Conservation (phyloP, 2,329 filamentous ascomycete genomes). For the Chrysosphaeria jannelii region DNA sequence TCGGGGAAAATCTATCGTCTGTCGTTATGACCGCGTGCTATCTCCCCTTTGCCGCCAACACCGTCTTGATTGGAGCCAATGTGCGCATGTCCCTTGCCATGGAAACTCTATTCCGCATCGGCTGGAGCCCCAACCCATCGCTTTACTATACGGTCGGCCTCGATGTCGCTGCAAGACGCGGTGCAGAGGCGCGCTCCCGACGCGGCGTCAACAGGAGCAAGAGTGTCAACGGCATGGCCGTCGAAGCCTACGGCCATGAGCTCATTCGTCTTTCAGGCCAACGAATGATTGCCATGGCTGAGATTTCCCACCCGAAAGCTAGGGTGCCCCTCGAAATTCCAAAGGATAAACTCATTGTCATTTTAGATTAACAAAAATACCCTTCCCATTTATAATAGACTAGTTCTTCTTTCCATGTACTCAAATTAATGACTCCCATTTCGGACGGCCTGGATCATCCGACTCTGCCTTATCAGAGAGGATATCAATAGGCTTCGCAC, state of each 20-base stretch:
- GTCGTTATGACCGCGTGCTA: slow-evolving; percentile 25
- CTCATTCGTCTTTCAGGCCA: slow-evolving; percentile 14
- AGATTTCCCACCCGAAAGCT: background rate
- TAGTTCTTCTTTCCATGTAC: slow-evolving; percentile 1
- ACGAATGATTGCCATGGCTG: slow-evolving; percentile 11
- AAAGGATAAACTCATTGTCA: too few species aligned
- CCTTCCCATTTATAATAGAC: too few species aligned
- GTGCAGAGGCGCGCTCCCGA: slow-evolving; percentile 15
- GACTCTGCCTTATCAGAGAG: too few species aligned
- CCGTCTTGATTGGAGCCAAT: slow-evolving; percentile 30
- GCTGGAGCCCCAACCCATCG: slow-evolving; percentile 8
- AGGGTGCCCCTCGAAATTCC: slow-evolving; percentile 2
- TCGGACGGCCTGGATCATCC: slow-evolving; percentile 3
- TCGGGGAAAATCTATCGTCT: slow-evolving; percentile 12
- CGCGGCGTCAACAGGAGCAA: slow-evolving; percentile 15
- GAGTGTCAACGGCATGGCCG: background rate
- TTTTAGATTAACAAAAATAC: too few species aligned
- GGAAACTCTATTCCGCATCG: slow-evolving; percentile 29
- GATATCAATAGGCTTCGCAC: slow-evolving; percentile 8
- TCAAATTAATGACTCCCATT: background rate
- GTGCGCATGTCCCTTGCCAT: slow-evolving; percentile 39
- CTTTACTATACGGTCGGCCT: slow-evolving; percentile 5
- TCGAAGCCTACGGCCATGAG: slow-evolving; percentile 13
- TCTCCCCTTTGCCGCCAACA: slow-evolving; percentile 33
- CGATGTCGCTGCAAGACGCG: slow-evolving; percentile 10